Evolutionary conservation across 306 rosid species (phyloP).

Genomic region (Quercus robur): DNA sequence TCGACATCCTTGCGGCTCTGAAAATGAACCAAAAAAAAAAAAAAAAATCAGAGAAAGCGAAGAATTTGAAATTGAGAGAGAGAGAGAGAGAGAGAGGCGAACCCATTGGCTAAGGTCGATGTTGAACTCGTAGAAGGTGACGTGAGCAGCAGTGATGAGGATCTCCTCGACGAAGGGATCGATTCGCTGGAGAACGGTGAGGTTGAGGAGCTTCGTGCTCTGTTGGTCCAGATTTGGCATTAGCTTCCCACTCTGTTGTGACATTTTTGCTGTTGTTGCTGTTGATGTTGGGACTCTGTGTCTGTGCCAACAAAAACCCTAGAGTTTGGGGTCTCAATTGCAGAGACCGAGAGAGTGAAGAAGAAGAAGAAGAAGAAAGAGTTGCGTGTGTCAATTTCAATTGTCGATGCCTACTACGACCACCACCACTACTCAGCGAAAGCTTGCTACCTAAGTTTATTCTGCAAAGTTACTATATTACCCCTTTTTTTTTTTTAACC

Average conservation of each 20-base stretch:
- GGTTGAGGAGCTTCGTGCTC: constrained; percentile 57
- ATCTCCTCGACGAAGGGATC: constrained; percentile 58
- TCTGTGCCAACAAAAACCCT: background rate
- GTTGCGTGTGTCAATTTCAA: no score
- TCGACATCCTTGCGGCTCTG: constrained; percentile 65
- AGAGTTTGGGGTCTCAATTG: background rate
- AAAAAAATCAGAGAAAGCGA: background rate
- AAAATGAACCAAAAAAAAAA: constrained; percentile 5
- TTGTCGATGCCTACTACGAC: no score
- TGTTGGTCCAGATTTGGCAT: constrained; percentile 63
- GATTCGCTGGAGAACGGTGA: constrained; percentile 58
- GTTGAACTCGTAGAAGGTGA: constrained; percentile 61
- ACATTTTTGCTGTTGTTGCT: constrained; percentile 21
- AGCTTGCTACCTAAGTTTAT: no score
- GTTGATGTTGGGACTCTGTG: background rate
- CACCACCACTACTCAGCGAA: no score
- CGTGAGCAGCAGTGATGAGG: constrained; percentile 61
- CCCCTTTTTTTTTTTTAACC: no score
- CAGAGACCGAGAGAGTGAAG: background rate
- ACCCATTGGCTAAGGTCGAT: constrained; percentile 63
- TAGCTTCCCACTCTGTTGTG: constrained; percentile 48
- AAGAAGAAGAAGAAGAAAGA: background rate
- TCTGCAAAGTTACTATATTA: no score
- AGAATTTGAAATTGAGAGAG: background rate
- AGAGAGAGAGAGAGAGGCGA: background rate